phyloP scores from a whole-genome alignment of 169 alveolate genomes.

The Toxoplasma gondii region DNA sequence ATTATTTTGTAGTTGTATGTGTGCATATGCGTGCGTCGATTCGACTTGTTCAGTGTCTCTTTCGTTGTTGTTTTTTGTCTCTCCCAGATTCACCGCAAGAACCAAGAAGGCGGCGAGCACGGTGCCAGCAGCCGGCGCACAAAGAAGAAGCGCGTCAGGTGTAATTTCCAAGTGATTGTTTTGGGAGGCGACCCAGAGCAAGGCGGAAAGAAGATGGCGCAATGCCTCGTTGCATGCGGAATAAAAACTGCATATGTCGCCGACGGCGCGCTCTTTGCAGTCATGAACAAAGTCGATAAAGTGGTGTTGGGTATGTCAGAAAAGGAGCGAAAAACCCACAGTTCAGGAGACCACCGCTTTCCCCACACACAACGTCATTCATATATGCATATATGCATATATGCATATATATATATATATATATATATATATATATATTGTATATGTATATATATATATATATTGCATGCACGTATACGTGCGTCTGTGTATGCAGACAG shows the following conservation, averaged over 20 bases:
- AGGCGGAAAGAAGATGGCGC: constrained; percentile 44
- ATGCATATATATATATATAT: too few relatives aligned
- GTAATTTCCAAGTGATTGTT: constrained; percentile 38
- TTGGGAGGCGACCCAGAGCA: constrained; percentile 45
- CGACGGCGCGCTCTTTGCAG: constrained; percentile 40
- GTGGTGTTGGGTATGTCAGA: constrained; percentile 20
- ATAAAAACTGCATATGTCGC: constrained; percentile 34
- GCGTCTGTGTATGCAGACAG: background rate
- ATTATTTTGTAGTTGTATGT: too few relatives aligned
- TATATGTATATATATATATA: background rate
- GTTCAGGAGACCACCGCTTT: too few relatives aligned
- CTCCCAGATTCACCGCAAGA: background rate
- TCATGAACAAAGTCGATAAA: constrained; percentile 39
- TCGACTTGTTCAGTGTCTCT: too few relatives aligned
- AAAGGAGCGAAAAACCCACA: background rate
- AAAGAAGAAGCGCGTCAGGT: constrained; percentile 20
- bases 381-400: background rate
- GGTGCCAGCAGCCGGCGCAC: background rate
- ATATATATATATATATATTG: too few relatives aligned
- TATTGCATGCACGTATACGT: background rate
- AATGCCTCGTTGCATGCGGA: background rate
- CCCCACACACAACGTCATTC: background rate
- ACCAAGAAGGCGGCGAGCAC: constrained; percentile 5
- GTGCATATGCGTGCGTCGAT: too few relatives aligned
- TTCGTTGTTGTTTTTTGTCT: too few relatives aligned